Percentiles rank a stretch among this genome's conserved stretches.
phyloP scores from a whole-genome alignment of 257 asterid species.

The Solanum lignicaule region DNA sequence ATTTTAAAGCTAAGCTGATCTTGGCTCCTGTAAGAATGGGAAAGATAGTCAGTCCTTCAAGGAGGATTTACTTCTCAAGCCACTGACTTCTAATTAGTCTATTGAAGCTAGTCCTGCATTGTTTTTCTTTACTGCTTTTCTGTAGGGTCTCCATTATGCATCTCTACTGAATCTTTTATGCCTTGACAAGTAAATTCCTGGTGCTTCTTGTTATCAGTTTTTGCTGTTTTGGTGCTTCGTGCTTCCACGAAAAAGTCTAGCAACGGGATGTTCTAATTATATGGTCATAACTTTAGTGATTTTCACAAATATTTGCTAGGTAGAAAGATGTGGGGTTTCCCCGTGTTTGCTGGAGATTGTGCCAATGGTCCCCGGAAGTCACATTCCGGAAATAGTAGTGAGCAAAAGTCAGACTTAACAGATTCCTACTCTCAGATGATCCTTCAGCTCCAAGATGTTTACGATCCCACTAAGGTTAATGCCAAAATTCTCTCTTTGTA shows the following conservation, averaged over 20 bases:
- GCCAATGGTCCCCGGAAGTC: conserved; percentile 72
- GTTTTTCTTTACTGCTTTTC: neutral
- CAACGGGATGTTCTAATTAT: neutral
- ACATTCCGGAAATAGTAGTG: conserved; percentile 41
- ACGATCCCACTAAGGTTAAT: conserved; percentile 83
- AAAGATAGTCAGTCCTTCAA: neutral
- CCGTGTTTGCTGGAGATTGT: conserved; percentile 94
- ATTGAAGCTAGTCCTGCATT: neutral
- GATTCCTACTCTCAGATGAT: conserved; percentile 93
- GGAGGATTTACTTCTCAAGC: neutral
- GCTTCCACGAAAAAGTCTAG: neutral
- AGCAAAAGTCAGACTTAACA: conserved; percentile 65
- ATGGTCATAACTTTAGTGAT: neutral
- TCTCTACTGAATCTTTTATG: neutral
- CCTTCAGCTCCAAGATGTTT: conserved; percentile 93
- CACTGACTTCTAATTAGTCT: neutral
- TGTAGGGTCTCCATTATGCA: neutral
- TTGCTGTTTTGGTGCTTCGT: neutral
- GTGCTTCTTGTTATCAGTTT: neutral
- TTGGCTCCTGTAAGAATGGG: neutral
- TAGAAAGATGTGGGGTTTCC: conserved; percentile 79
- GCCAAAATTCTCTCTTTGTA: neutral
- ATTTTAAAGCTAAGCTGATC: neutral
- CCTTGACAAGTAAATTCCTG: neutral
- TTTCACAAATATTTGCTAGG: conserved; percentile 24